Base-by-base conservation (phyloP, 441 rosid species). In the Erodium texanum region DNA sequence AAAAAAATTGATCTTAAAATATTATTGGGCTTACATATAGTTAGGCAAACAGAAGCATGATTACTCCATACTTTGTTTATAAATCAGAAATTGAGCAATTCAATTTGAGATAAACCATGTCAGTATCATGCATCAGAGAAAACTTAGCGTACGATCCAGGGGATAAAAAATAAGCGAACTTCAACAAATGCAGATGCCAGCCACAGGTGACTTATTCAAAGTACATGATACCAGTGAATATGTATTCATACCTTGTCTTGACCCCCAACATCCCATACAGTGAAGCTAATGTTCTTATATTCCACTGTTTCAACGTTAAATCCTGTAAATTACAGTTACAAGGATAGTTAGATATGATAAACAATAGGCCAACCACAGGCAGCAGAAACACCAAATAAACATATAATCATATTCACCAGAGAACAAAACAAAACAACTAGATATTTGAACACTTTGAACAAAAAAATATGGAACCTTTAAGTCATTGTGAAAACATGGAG, bases 231-330 rank as follows among this genome's bases (percentile, higher is more conserved):
- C 29, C 29, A 48, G 56, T 15, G 56, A 48, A 48, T 48, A 48
- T 5, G 18, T 15, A 48, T 16, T 12, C 29, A 62, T 66, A 81
- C 82, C 82, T 81, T 81, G 76, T 81, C 84, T 70, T 81, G 84
- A 68, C 82, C 84, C 58, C 84, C 84, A 9, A 81, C 82, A 74
- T 76, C 84, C 84, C 84, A 81, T 54, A 81, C 80, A 32, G 79
- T 77, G 70, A 80, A 78, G 77, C 83, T 80, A 65, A 77, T 81
- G 67, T 78, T 81, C 78, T 81, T 81, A 67, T 81, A 78, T 71
- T 81, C 82, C 20, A 78, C 79, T 5, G 84, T 81, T 52, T 81
- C 84, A 22, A 81, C 82, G 16, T 78, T 81, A 75, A 78, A 81
- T 62, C 81, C 84, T 81, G 76, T 68, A 71, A 43, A 23, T 15